Conservation (phyloP, 495 filamentous ascomycete genomes). For the Paragyromitra xinjiangensis region DNA sequence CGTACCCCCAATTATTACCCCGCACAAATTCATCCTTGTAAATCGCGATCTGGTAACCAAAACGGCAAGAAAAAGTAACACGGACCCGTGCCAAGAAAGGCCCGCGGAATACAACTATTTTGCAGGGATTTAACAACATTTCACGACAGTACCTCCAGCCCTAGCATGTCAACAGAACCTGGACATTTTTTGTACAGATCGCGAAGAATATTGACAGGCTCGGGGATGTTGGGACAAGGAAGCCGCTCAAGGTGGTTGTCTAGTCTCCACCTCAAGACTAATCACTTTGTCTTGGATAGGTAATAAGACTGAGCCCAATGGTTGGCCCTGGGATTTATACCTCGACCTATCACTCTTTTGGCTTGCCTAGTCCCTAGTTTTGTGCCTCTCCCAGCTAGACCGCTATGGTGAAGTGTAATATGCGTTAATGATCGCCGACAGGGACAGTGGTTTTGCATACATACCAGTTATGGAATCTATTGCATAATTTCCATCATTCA, state of each 20-base stretch:
- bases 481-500: conserved; percentile 33
- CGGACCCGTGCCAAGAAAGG: conserved; percentile 15
- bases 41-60: conserved; percentile 44
- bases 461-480: conserved; percentile 30
- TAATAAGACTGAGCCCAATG: conserved; percentile 12
- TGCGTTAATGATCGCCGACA: conserved; percentile 29
- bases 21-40: conserved; percentile 45
- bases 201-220: not conserved
- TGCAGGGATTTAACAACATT: conserved; percentile 9
- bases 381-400: not conserved
- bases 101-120: conserved; percentile 24
- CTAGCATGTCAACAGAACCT: not conserved
- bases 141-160: not conserved
- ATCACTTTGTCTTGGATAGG: conserved; percentile 15
- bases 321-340: not conserved
- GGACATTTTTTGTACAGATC: conserved; percentile 9
- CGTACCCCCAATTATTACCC: conserved; percentile 33
- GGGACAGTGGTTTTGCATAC: conserved; percentile 14
- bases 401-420: not conserved
- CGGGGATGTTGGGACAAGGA: not conserved
- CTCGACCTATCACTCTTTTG: conserved; percentile 21
- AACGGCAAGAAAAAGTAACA: conserved; percentile 40
- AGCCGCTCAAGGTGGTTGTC: not conserved
- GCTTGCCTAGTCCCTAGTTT: not conserved
- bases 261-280: not conserved